These are phyloP conservation scores for Diaporthe destruens DNA, from an alignment of 2,329 filamentous ascomycete species.

Conservation along the genomic window DNA sequence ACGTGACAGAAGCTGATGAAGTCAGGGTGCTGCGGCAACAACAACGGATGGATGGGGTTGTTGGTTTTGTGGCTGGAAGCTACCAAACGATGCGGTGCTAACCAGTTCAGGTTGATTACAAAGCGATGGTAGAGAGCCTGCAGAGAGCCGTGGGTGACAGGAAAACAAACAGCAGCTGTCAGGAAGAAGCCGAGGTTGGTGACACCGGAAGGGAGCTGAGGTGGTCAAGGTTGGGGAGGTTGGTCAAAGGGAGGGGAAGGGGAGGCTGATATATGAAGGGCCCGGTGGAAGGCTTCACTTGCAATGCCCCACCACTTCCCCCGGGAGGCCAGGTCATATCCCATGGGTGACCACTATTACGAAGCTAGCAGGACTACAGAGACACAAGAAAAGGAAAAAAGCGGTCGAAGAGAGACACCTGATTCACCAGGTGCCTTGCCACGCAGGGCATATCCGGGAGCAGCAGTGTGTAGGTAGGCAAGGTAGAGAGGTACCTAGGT, in stretches of 20 bases:
- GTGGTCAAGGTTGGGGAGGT: constrained; percentile 20
- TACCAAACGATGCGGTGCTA: constrained; percentile 31
- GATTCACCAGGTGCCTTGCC: constrained; percentile 32
- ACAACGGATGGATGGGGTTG: neutral
- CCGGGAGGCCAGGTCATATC: constrained; percentile 5
- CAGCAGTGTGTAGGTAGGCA: neutral
- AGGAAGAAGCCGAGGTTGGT: neutral
- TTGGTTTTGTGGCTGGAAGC: constrained; percentile 22
- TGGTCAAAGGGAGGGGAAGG: constrained; percentile 20
- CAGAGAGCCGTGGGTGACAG: neutral
- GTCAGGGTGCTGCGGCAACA: neutral
- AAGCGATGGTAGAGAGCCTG: constrained; percentile 37
- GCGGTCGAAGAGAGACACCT: constrained; percentile 30
- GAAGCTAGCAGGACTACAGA: constrained; percentile 28
- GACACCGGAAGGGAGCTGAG: constrained; percentile 19
- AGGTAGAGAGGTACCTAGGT: neutral
- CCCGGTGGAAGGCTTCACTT: constrained; percentile 20
- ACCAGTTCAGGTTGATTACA: constrained; percentile 34
- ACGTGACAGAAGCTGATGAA: constrained; percentile 14
- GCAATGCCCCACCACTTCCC: neutral
- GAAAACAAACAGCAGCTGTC: constrained; percentile 17
- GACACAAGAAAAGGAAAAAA: constrained; percentile 25
- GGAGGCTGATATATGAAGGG: constrained; percentile 37
- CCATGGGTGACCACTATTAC: constrained; percentile 13
- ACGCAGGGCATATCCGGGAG: constrained; percentile 29